These are phyloP conservation scores for Tolypocladium endophyticum DNA, from an alignment of 2,329 filamentous ascomycete genomes.

Conservation along the genomic window DNA sequence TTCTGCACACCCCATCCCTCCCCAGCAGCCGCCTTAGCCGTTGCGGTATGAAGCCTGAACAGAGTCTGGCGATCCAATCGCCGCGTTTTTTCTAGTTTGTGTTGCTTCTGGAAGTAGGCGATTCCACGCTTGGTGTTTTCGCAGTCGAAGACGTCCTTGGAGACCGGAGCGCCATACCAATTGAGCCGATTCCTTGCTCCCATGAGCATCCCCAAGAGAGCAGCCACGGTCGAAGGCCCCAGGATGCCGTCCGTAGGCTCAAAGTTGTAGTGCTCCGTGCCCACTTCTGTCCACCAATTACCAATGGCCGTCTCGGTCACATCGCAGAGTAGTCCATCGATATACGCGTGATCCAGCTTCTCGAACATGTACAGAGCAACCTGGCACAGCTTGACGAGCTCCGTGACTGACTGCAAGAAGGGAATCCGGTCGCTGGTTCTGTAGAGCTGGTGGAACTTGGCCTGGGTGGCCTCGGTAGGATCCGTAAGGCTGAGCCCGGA, in stretches of 20 bases:
- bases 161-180: slow-evolving; percentile 70
- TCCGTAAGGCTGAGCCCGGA: slow-evolving; percentile 72
- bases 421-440: slow-evolving; percentile 74
- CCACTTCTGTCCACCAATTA: slow-evolving; percentile 95
- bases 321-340: slow-evolving; percentile 87
- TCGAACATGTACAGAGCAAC: slow-evolving; percentile 80
- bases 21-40: slow-evolving; percentile 78
- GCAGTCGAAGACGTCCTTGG: slow-evolving; percentile 87
- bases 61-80: slow-evolving; percentile 77
- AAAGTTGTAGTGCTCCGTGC: slow-evolving; percentile 81
- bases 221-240: slow-evolving; percentile 83
- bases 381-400: slow-evolving; percentile 87
- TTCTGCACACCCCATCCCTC: slow-evolving; percentile 89
- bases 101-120: slow-evolving; percentile 77
- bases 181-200: slow-evolving; percentile 84
- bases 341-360: slow-evolving; percentile 77
- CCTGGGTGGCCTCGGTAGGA: slow-evolving; percentile 70
- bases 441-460: slow-evolving; percentile 89
- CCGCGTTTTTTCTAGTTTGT: slow-evolving; percentile 68
- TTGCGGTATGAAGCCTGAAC: slow-evolving; percentile 68
- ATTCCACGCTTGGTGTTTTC: slow-evolving; percentile 75
- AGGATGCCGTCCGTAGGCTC: slow-evolving; percentile 90
- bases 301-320: slow-evolving; percentile 80
- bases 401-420: slow-evolving; percentile 67
- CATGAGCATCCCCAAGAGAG: slow-evolving; percentile 76